Base-by-base conservation (phyloP, 116 monocot species). In the Zostera marina region DNA sequence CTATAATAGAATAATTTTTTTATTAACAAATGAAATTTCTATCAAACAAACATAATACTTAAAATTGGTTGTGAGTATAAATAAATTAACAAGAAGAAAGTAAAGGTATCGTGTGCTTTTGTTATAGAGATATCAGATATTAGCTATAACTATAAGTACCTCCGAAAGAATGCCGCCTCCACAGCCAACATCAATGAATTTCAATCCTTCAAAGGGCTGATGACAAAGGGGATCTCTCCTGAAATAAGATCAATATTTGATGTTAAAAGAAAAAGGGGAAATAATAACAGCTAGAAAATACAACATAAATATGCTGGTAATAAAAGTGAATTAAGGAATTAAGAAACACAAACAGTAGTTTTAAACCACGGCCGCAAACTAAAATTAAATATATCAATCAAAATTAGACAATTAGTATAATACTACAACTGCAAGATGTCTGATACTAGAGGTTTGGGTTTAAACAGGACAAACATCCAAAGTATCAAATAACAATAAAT, bases 91-190 rank as follows among this genome's bases (percentile, higher is more conserved):
- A 32, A 32, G 32, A 32, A 32, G 32, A 32, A 32, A 32, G 32
- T 32, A 32, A 32, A 20, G 9, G 20, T 49, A 17, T 9, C 20
- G 19, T 16, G 5, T 17, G 49, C 8, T 12, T 49, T 20, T 12
- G 49, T 20, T 49, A 20, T 49, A 15, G 20, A 20, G 20, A 49
- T 12, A 49, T 20, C 16, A 56, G 9, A 46, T 46, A 19, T n/a
- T n/a, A n/a, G n/a, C 15, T 11, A 46, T 23, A 15, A 15, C 11
- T 5, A 58, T 15, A 39, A 19, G 9, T 84, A 94, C 94, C 88
- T 94, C 94, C 23, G 85, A 81, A 16, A 94, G 75, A 67, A 94
- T 94, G 40, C 94, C 94, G 42, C 94, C 94, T 52, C 94, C 94
- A 60, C 94, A 94, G 66, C 94, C 94, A 65, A 94, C 88, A 76